Conservation (phyloP, 495 filamentous ascomycete genomes). For the Aspergillus wentii region DNA sequence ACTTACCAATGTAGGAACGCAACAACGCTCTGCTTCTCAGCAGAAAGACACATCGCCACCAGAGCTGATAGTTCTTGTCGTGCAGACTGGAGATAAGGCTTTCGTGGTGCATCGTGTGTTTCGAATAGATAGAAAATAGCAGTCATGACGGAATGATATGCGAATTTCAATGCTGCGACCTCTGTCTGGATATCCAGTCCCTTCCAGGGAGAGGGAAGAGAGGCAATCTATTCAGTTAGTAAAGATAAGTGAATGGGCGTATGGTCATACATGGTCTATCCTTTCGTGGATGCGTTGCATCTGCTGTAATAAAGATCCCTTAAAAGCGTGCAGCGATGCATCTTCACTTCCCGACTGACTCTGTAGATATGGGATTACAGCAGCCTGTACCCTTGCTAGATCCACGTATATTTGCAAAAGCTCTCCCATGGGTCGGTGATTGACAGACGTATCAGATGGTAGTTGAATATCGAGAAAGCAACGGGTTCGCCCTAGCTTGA, state of each 20-base stretch:
- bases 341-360: too few relatives aligned
- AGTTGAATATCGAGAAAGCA: slow-evolving; percentile 10
- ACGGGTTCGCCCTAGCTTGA: slow-evolving; percentile 9
- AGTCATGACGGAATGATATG: slow-evolving; percentile 18
- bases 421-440: too few relatives aligned
- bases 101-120: neutral
- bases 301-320: slow-evolving; percentile 5
- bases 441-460: too few relatives aligned
- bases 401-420: slow-evolving; percentile 13
- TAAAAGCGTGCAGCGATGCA: too few relatives aligned
- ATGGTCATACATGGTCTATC: slow-evolving; percentile 9
- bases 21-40: slow-evolving; percentile 12
- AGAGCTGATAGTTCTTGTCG: slow-evolving; percentile 14
- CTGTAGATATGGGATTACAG: slow-evolving; percentile 8
- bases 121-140: slow-evolving; percentile 12
- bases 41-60: slow-evolving; percentile 13
- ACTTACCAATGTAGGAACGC: slow-evolving; percentile 17
- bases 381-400: slow-evolving; percentile 17
- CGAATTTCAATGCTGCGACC: slow-evolving; percentile 16
- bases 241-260: neutral
- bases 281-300: slow-evolving; percentile 12
- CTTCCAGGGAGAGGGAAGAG: slow-evolving; percentile 12
- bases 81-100: slow-evolving; percentile 14
- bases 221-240: slow-evolving; percentile 5
- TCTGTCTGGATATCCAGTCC: slow-evolving; percentile 13